Evolutionary conservation across 176 grass and related monocot genomes (phyloP), one percentile per base, ranked within the genome.

Genomic region (Phyllostachys edulis): DNA sequence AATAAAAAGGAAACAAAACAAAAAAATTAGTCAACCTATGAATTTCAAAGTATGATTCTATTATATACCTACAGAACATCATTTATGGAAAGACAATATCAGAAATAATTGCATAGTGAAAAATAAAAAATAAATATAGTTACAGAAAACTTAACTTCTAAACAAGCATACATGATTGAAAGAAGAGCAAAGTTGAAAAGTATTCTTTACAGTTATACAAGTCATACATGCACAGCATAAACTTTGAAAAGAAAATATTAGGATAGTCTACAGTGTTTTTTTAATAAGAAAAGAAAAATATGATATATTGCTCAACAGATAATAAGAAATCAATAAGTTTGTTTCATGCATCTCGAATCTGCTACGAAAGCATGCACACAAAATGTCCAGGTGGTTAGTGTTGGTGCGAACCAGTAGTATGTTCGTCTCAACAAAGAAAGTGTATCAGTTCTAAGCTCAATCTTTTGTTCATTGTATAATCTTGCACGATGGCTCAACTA

Each of bases 341-440:
- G 21, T 64, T 65, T 72, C 42, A 73, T 80, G 57, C 71, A 76
- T 29, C 61, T 29, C 44, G n/a, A 77, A 62, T 63, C 7, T 14
- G 9, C 36, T 55, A 54, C 10, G 1, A 51, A 20, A 67, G 11
- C 24, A 50, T 50, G 42, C 42, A 67, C 6, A 66, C 9, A 84
- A 84, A 72, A 84, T 66, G 46, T 67, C 32, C 45, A 75, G 21
- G 68, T 24, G 5, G 41, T 62, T 59, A 17, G 38, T 2, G 9
- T 26, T 79, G 18, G 20, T 59, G 63, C 36, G 59, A 85, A 45
- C 23, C 38, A 32, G 9, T 34, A n/a, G 0, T 45, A 21, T n/a
- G 10, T 21, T 34, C 32, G 47, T 76, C 42, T 59, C 34, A 21
- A 63, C 32, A 38, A 65, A 6, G 27, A 0, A 52, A 51, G 12